phyloP scores from a whole-genome alignment of 1,284 basidiomycete species.

The Termitomyces sp. region DNA sequence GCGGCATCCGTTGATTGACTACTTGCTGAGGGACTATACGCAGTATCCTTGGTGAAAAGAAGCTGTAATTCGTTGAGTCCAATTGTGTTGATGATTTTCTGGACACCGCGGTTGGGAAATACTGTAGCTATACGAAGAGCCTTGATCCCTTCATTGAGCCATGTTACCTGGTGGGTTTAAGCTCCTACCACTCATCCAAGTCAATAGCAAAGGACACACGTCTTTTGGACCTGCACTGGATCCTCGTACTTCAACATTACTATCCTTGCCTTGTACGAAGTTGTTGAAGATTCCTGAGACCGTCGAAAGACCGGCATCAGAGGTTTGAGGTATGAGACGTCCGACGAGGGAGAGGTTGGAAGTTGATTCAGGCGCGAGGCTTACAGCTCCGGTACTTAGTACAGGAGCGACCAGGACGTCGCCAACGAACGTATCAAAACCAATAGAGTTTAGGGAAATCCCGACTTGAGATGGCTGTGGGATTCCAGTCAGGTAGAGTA shows the following conservation, averaged over 20 bases:
- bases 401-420: constrained; percentile 58
- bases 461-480: constrained; percentile 73
- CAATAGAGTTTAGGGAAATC: constrained; percentile 58
- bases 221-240: constrained; percentile 58
- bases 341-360: constrained; percentile 56
- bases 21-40: constrained; percentile 55
- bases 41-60: constrained; percentile 51
- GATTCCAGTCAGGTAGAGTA: background rate
- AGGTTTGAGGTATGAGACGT: constrained; percentile 60
- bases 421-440: constrained; percentile 55
- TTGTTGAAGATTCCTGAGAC: constrained; percentile 71
- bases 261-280: constrained; percentile 67
- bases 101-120: constrained; percentile 60
- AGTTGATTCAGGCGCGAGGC: constrained; percentile 51
- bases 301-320: constrained; percentile 46
- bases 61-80: constrained; percentile 59
- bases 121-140: constrained; percentile 54
- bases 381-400: constrained; percentile 44
- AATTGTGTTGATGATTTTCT: constrained; percentile 66
- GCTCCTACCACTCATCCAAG: background rate
- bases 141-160: constrained; percentile 76
- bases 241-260: constrained; percentile 58
- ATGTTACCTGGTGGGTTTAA: constrained; percentile 45
- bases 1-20: constrained; percentile 56
- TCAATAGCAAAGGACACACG: constrained; percentile 29